phyloP scores from a whole-genome alignment of 345 rosid species.

The Capsella bursapastoris region DNA sequence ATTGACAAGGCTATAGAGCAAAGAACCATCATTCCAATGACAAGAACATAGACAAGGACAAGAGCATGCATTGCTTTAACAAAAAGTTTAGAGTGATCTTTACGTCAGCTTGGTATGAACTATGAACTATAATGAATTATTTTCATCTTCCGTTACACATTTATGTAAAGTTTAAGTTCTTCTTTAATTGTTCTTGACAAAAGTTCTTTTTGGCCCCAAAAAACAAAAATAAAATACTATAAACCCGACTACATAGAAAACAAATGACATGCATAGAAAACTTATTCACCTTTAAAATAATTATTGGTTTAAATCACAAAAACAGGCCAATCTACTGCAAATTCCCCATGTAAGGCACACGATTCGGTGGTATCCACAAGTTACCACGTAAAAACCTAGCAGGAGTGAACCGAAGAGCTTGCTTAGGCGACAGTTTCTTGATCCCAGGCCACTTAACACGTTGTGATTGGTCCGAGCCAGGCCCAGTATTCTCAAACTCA shows the following conservation, averaged over 20 bases:
- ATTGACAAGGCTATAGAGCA: no score
- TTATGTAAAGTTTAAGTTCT: no score
- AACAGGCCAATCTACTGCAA: slow-evolving; percentile 21
- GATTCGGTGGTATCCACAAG: slow-evolving; percentile 51
- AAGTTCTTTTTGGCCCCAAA: no score
- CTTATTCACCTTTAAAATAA: background rate
- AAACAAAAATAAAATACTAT: no score
- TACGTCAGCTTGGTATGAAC: no score
- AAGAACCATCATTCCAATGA: no score
- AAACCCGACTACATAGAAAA: background rate
- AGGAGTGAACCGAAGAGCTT: slow-evolving; percentile 45
- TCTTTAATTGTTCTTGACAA: no score
- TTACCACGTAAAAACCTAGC: slow-evolving; percentile 47
- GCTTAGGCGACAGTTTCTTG: slow-evolving; percentile 38
- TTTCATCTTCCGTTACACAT: no score
- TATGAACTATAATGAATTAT: no score
- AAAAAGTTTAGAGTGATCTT: no score
- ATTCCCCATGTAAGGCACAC: slow-evolving; percentile 56
- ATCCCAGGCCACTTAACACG: slow-evolving; percentile 41
- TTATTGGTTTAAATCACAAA: background rate
- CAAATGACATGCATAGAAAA: background rate
- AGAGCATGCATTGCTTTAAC: no score
- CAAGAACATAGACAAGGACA: no score
- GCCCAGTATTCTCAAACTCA: slow-evolving; percentile 48
- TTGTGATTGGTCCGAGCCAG: slow-evolving; percentile 31